A percentile compares a stretch with the other conserved stretches of the same genome.
Conservation (phyloP, 2,329 filamentous ascomycete genomes). For the Colletotrichum sp. region DNA sequence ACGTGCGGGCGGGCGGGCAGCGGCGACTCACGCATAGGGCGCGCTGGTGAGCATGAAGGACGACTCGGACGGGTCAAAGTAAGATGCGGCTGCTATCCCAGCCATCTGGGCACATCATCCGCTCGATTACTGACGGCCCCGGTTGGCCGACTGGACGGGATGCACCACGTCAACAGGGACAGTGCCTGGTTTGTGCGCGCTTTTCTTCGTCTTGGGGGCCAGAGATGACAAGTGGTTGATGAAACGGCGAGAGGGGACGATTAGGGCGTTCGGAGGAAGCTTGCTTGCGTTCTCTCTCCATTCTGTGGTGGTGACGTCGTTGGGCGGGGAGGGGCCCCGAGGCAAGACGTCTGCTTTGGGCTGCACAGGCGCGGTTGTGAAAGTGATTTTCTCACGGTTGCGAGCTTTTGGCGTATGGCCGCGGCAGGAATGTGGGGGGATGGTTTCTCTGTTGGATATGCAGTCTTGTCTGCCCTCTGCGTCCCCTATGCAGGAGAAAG, state of each 20-base stretch:
- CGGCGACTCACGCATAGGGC: not conserved
- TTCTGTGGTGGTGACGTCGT: not conserved
- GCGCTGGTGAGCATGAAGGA: not conserved
- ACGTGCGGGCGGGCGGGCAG: not conserved
- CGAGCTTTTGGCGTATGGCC: not conserved
- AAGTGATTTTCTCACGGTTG: not conserved
- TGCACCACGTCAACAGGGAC: not conserved
- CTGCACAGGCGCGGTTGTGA: not conserved
- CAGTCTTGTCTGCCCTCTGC: not conserved
- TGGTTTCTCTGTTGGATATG: not conserved
- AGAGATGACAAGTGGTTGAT: not conserved
- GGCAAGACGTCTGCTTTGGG: not conserved
- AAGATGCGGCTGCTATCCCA: not conserved
- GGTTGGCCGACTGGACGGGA: not conserved
- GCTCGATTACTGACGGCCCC: not conserved
- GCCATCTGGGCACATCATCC: not conserved
- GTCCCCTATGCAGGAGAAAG: not conserved
- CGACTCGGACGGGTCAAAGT: not conserved
- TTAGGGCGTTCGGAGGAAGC: not conserved
- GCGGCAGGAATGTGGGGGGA: not conserved
- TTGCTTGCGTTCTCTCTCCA: not conserved
- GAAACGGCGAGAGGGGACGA: not conserved
- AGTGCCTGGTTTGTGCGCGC: not conserved
- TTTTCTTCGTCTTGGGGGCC: not conserved
- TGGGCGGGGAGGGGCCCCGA: not conserved